Percentiles rank a stretch among this genome's conserved stretches.
Evolutionary conservation across 2,329 filamentous ascomycete species (phyloP).

Genomic region (Metarhizium rileyi): DNA sequence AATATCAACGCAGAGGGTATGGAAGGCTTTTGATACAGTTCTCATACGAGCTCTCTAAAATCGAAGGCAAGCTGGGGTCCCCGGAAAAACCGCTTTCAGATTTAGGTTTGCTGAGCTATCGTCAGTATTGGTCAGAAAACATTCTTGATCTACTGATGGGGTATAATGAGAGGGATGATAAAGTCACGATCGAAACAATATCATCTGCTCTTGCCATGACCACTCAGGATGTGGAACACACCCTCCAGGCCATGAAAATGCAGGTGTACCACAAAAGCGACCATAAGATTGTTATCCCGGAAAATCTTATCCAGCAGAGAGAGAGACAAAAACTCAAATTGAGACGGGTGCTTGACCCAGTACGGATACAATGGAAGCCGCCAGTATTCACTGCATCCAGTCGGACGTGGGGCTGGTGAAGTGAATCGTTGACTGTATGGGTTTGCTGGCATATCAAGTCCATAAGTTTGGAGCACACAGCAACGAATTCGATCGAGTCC

Average conservation of each 20-base stretch:
- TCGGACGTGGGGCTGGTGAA: conserved; percentile 90
- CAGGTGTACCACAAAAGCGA: conserved; percentile 92
- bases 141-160: conserved; percentile 80
- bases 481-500: not conserved
- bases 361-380: conserved; percentile 85
- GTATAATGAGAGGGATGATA: conserved; percentile 55
- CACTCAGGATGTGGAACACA: conserved; percentile 93
- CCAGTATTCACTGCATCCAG: conserved; percentile 86
- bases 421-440: not conserved
- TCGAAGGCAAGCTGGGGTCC: conserved; percentile 88
- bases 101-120: conserved; percentile 83
- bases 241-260: conserved; percentile 88
- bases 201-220: conserved; percentile 82
- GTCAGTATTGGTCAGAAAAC: conserved; percentile 95
- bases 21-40: conserved; percentile 92
- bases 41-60: conserved; percentile 91
- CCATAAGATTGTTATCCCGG: conserved; percentile 89
- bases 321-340: conserved; percentile 75
- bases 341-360: conserved; percentile 65
- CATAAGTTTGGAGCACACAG: conserved; percentile 1
- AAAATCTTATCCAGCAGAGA: conserved; percentile 67
- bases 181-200: conserved; percentile 77
- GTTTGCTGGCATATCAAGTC: not conserved
- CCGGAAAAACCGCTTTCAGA: conserved; percentile 96
- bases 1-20: conserved; percentile 92